phyloP scores from a whole-genome alignment of 1,284 basidiomycete species.

The Boletus smithii region DNA sequence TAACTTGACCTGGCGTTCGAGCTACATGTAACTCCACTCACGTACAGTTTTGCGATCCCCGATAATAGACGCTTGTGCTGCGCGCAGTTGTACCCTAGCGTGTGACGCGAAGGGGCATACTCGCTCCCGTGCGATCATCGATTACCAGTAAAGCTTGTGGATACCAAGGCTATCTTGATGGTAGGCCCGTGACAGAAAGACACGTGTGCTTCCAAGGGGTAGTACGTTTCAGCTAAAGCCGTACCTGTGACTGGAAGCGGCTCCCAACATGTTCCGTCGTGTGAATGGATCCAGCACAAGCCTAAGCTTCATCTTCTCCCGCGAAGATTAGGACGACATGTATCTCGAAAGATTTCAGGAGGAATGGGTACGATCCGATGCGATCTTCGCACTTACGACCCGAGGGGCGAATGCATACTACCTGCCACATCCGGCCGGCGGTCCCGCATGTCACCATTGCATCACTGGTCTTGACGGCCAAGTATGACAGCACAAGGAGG shows the following conservation, averaged over 20 bases:
- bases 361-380: constrained; percentile 1
- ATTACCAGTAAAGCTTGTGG: constrained; percentile 1
- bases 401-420: not conserved
- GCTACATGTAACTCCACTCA: constrained; percentile 26
- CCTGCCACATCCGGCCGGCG: not conserved
- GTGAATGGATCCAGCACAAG: constrained; percentile 19
- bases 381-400: constrained; percentile 4
- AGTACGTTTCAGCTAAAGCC: constrained; percentile 9
- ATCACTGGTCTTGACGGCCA: not conserved
- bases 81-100: not conserved
- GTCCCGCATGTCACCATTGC: constrained; percentile 3
- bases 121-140: constrained; percentile 13
- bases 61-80: constrained; percentile 5
- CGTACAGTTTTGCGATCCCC: constrained; percentile 7
- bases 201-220: constrained; percentile 7
- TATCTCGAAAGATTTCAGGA: constrained; percentile 5
- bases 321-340: constrained; percentile 24
- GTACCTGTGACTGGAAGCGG: constrained; percentile 9
- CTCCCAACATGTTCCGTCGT: constrained; percentile 10
- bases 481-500: constrained; percentile 3
- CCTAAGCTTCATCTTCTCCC: constrained; percentile 28
- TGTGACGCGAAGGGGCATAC: not conserved
- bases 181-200: constrained; percentile 9
- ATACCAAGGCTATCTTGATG: constrained; percentile 3
- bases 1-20: constrained; percentile 11